These are phyloP conservation scores for Dioszegia crocea DNA, from an alignment of 768 basidiomycete species.

Conservation along the genomic window DNA sequence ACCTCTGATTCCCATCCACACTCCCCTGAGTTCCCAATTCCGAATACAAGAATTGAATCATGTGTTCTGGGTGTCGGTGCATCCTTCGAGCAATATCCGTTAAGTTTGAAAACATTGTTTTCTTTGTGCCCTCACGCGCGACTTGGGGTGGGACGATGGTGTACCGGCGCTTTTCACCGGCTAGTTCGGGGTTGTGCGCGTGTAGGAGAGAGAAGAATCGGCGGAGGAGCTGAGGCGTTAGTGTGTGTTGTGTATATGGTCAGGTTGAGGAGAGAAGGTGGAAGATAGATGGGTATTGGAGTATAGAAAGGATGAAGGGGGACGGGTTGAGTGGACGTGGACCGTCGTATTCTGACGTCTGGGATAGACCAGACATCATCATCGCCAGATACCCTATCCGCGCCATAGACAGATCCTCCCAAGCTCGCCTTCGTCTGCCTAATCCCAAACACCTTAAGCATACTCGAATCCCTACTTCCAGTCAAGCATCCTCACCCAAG, in stretches of 20 bases:
- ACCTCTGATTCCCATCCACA: slow-evolving; percentile 81
- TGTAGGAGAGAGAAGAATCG: slow-evolving; percentile 90
- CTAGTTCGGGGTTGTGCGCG: slow-evolving; percentile 86
- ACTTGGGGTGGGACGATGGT: slow-evolving; percentile 95
- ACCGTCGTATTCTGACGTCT: too few species aligned
- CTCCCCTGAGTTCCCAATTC: slow-evolving; percentile 98
- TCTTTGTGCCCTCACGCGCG: slow-evolving; percentile 93
- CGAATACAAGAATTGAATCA: slow-evolving; percentile 92
- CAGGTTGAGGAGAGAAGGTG: background rate
- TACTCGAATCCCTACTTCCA: too few species aligned
- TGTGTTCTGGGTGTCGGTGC: slow-evolving; percentile 96
- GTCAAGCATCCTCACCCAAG: too few species aligned
- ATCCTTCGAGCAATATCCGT: slow-evolving; percentile 97
- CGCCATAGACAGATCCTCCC: too few species aligned
- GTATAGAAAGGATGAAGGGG: background rate
- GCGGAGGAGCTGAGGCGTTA: slow-evolving; percentile 65
- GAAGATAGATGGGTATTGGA: background rate
- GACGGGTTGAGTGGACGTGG: too few species aligned
- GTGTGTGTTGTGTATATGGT: too few species aligned
- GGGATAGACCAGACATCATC: too few species aligned
- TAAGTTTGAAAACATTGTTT: slow-evolving; percentile 93
- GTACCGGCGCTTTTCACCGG: slow-evolving; percentile 80
- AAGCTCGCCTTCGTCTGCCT: too few species aligned
- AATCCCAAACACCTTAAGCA: too few species aligned
- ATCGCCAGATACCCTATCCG: too few species aligned